Conservation (phyloP, 1,139 yeast species). For the Kurtzmaniella quercitrusa region DNA sequence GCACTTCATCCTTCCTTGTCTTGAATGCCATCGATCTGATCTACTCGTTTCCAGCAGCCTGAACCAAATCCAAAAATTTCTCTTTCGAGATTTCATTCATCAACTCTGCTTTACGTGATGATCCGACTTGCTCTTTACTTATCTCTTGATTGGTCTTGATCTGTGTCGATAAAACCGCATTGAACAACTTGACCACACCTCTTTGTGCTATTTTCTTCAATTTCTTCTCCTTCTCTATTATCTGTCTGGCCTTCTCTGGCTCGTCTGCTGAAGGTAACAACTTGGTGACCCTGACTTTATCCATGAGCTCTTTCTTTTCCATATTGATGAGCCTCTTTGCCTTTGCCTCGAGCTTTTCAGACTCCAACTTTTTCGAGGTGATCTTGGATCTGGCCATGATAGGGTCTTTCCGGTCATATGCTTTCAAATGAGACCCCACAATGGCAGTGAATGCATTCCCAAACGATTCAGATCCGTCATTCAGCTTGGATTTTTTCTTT, state of each 20-base stretch:
- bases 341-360: constrained; percentile 76
- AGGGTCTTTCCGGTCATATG: constrained; percentile 85
- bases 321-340: constrained; percentile 68
- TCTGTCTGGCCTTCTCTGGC: constrained; percentile 47
- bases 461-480: constrained; percentile 70
- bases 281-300: constrained; percentile 63
- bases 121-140: constrained; percentile 34
- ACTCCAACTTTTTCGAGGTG: constrained; percentile 67
- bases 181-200: constrained; percentile 89
- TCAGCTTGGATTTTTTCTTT: constrained; percentile 52
- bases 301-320: constrained; percentile 68
- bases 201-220: constrained; percentile 84
- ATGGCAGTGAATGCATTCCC: constrained; percentile 83
- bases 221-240: constrained; percentile 65
- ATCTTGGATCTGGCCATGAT: constrained; percentile 77
- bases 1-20: not conserved
- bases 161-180: constrained; percentile 87
- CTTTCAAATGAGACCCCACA: constrained; percentile 79
- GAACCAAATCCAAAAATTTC: constrained; percentile 81
- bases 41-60: constrained; percentile 61
- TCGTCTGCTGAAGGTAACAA: constrained; percentile 60
- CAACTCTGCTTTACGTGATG: constrained; percentile 51
- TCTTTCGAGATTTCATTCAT: constrained; percentile 84
- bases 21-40: not conserved
- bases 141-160: constrained; percentile 47